Evolutionary conservation across 805 yeast species (phyloP).

Genomic region (Lipomyces yamadae): DNA sequence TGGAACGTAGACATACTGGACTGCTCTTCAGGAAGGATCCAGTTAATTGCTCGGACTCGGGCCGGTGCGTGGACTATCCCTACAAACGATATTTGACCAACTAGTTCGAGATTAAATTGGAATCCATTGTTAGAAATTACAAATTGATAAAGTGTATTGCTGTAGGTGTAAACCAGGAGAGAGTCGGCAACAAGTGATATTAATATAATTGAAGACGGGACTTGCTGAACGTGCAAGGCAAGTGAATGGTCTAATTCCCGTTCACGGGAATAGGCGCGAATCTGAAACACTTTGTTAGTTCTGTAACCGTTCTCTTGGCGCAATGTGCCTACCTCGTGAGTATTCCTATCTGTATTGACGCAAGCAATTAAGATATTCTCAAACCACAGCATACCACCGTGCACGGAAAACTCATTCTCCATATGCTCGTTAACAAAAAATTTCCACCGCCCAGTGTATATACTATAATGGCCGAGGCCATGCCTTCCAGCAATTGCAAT

Average conservation of each 20-base stretch:
- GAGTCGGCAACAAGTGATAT: conserved; percentile 42
- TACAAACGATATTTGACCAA: conserved; percentile 45
- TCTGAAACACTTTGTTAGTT: conserved; percentile 31
- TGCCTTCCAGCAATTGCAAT: conserved; percentile 57
- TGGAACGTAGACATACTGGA: conserved; percentile 4
- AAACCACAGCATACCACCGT: conserved; percentile 50
- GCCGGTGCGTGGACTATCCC: conserved; percentile 49
- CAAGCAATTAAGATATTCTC: conserved; percentile 47
- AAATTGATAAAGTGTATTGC: conserved; percentile 44
- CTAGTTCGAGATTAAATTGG: conserved; percentile 41
- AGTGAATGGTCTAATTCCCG: conserved; percentile 44
- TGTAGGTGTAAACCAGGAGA: conserved; percentile 47
- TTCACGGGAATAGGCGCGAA: conserved; percentile 49
- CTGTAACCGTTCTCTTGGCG: not conserved
- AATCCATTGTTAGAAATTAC: conserved; percentile 35
- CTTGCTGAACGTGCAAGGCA: conserved; percentile 41
- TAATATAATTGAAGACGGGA: conserved; percentile 44
- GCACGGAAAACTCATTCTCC: conserved; percentile 46
- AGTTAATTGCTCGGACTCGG: conserved; percentile 46
- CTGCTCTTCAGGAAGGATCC: conserved; percentile 41
- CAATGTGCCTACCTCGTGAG: conserved; percentile 30
- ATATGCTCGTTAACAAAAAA: conserved; percentile 47
- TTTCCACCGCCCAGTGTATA: conserved; percentile 55
- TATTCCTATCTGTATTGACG: conserved; percentile 41
- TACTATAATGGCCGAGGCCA: conserved; percentile 53